Evolutionary conservation across 139 green algal genomes (phyloP).

Genomic region (Trebouxia sp.): DNA sequence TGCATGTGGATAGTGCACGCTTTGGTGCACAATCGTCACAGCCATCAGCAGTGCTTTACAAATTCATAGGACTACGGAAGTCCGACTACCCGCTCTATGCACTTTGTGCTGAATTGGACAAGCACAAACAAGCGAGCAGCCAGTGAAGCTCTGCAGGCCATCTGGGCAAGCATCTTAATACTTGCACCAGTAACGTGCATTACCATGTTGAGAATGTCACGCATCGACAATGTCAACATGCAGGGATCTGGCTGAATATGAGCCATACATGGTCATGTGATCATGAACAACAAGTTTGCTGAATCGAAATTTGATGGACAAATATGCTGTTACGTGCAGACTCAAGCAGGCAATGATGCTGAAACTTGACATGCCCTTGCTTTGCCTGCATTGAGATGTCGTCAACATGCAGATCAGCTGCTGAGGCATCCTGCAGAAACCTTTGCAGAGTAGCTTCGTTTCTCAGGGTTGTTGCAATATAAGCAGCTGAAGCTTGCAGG

Average conservation of each 20-base stretch:
- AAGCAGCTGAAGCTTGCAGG: background rate
- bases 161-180: too few relatives aligned
- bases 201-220: too few relatives aligned
- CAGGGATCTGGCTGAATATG: background rate
- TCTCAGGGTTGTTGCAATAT: constrained; percentile 22
- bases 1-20: too few relatives aligned
- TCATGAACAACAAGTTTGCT: background rate
- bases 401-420: background rate
- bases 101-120: too few relatives aligned
- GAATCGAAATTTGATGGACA: background rate
- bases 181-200: too few relatives aligned
- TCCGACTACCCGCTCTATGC: too few relatives aligned
- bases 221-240: too few relatives aligned
- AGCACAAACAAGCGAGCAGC: too few relatives aligned
- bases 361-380: background rate
- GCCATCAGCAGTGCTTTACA: too few relatives aligned
- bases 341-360: background rate
- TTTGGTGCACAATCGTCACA: too few relatives aligned
- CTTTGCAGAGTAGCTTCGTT: background rate
- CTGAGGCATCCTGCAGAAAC: background rate
- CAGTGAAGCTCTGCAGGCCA: too few relatives aligned
- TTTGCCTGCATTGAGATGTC: background rate
- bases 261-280: background rate
- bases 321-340: background rate
- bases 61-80: too few relatives aligned